Base-by-base conservation (phyloP, 148 eudicot species). In the Camellia sinensis region DNA sequence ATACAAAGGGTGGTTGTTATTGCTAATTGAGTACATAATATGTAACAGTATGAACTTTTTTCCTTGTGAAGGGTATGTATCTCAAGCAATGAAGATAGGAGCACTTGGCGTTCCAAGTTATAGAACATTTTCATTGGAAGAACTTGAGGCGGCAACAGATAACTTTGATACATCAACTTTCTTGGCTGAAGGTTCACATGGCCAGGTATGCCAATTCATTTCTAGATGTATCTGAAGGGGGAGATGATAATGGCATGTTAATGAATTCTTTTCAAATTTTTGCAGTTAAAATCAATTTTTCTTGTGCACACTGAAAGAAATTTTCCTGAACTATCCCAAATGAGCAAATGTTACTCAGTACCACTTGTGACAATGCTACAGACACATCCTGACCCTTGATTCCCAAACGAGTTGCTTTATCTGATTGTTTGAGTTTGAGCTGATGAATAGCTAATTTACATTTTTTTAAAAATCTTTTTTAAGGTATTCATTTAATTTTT, bases 71-170 rank as follows among this genome's bases (percentile, higher is more conserved):
- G 99, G 99, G 75, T 92, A 91, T 79, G 84, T 92, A 87, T 87
- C 91, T 67, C 94, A 88, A 86, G 86, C 97, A 79, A 86, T 89
- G 92, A 95, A 88, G 90, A 79, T 89, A 75, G 99, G 97, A 82
- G 89, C 93, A 75, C 85, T 93, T 41, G 95, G 97, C 21, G 73
- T 95, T 81, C 93, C 92, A 66, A 82, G 90, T 76, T 93, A 93
- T 78, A 88, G 97, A 59, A 87, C 90, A 44, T 95, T 90, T 80
- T 90, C 93, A 11, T 65, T 95, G 78, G 94, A 90, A 81, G 99
- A 95, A 85, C 93, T 95, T 72, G 97, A 95, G 87, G 89, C 75
- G 78, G 97, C 97, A 54, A 95, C 97, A n/a, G 82, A 87, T 83
- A 84, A 86, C 75, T 95, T 95, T 72, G 83, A 86, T 81, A 81